Conservation (phyloP, 2,329 filamentous ascomycete genomes). For the Xylariomycetidae sp. region DNA sequence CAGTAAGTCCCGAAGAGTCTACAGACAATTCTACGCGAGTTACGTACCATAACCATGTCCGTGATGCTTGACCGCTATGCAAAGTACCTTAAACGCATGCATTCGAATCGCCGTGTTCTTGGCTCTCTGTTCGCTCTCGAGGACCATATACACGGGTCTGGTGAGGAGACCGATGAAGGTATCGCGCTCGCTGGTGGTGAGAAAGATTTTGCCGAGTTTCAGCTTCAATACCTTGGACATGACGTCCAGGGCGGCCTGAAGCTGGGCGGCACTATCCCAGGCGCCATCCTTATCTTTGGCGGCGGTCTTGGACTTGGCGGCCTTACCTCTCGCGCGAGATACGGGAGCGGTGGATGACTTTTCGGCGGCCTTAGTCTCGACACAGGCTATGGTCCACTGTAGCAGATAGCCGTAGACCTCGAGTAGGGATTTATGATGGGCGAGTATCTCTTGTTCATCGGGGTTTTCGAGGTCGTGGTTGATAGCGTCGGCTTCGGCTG, state of each 20-base stretch:
- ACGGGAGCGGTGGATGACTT: slow-evolving; percentile 71
- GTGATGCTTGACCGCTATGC: slow-evolving; percentile 95
- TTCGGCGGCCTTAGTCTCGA: slow-evolving; percentile 89
- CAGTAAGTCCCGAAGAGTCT: background rate
- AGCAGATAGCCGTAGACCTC: slow-evolving; percentile 93
- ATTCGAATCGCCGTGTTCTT: slow-evolving; percentile 88
- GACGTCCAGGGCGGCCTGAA: slow-evolving; percentile 82
- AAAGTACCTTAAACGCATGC: slow-evolving; percentile 96
- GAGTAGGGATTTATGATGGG: slow-evolving; percentile 84
- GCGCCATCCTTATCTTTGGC: slow-evolving; percentile 62
- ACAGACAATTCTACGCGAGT: slow-evolving; percentile 1
- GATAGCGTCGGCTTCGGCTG: slow-evolving; percentile 78
- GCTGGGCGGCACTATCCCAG: slow-evolving; percentile 86
- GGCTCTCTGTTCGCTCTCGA: slow-evolving; percentile 89
- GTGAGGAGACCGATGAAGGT: slow-evolving; percentile 92
- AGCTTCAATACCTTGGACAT: slow-evolving; percentile 96
- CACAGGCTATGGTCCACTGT: slow-evolving; percentile 92
- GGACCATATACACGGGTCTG: slow-evolving; percentile 83
- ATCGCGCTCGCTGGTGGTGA: slow-evolving; percentile 94
- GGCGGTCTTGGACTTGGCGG: slow-evolving; percentile 70
- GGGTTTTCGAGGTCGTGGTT: slow-evolving; percentile 77
- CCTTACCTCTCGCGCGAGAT: slow-evolving; percentile 68
- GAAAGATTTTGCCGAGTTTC: slow-evolving; percentile 86
- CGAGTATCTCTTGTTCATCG: slow-evolving; percentile 83
- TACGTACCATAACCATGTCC: slow-evolving; percentile 85